Base-by-base conservation (phyloP, 2,329 filamentous ascomycete genomes). In the Lachnellula willkommii region DNA sequence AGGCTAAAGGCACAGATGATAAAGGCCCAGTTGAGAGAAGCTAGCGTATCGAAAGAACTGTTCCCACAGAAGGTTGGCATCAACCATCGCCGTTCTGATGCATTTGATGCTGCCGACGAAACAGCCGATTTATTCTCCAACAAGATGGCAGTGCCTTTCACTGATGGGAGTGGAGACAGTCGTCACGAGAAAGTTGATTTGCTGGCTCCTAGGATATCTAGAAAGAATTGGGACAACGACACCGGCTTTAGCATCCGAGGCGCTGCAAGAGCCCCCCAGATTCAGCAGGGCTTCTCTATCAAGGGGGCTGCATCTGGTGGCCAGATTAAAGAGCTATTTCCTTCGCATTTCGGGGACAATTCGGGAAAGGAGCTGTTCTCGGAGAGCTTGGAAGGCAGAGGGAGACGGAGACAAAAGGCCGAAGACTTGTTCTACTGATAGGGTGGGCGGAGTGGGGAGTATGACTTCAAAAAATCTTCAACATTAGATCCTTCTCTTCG, bases 351-450 rank as follows among this genome's bases (percentile, higher is more conserved):
- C 46, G 76, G 75, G 26, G 71, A 69, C 20, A 89, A 89, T 66
- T 72, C 79, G 2, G 83, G 82, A 50, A 90, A 88, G 70, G 88
- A 91, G 67, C 70, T 90, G 15, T 88, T 90, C 65, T 77, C 79
- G 1, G 79, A 83, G 57, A 83, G 75, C 60, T 66, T 83, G 26
- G 79, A 82, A 52, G 81, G 80, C 2, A 76, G 83, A 59, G 77
- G 80, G 14, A 76, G 77, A 56, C 78, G 76, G 59, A 80, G 88
- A 61, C 82, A 86, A 64, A 84, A 77, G 66, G 88, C 88, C 0
- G 85, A 89, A 64, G 88, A 92, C 72, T 75, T 88, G 60, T 92
- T 90, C 68, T 77, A 79, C 59, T 90, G 70, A 79, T 42, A 11
- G 15, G 17, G 39, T 42, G 15, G 39, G 39, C 15, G 39, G 12